Evolutionary conservation across 805 yeast species (phyloP).

Genomic region (Pichia insulana): DNA sequence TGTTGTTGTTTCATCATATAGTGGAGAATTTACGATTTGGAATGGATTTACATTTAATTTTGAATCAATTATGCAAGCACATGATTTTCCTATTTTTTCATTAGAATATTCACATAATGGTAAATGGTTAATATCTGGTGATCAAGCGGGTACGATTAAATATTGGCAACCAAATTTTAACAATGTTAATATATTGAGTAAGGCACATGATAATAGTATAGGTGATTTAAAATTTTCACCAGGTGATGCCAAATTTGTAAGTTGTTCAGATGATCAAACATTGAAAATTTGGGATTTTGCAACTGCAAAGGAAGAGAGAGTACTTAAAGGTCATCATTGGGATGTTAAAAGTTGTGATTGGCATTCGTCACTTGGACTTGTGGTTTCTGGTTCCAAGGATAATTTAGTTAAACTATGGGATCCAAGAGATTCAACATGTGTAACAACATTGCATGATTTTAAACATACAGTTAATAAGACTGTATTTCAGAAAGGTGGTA

Average conservation of each 20-base stretch:
- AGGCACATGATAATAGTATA: constrained; percentile 73
- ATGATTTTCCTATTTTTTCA: constrained; percentile 79
- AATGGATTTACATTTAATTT: constrained; percentile 91
- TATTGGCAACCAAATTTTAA: constrained; percentile 98
- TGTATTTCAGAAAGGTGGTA: constrained; percentile 61
- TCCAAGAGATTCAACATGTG: constrained; percentile 69
- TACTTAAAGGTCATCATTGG: constrained; percentile 93
- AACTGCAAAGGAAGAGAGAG: constrained; percentile 73
- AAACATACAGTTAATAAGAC: constrained; percentile 90
- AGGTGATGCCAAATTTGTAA: constrained; percentile 83
- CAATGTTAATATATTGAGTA: constrained; percentile 71
- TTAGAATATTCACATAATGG: constrained; percentile 80
- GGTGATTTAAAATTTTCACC: constrained; percentile 87
- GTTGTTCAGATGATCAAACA: constrained; percentile 86
- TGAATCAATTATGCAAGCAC: constrained; percentile 98
- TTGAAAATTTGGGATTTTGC: constrained; percentile 93
- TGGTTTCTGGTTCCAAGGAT: constrained; percentile 93
- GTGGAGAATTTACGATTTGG: constrained; percentile 97
- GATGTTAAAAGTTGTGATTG: constrained; percentile 96
- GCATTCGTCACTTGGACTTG: constrained; percentile 83
- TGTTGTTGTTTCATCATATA: constrained; percentile 77
- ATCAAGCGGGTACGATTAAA: constrained; percentile 83
- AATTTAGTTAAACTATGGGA: constrained; percentile 93
- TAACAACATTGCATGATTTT: constrained; percentile 81
- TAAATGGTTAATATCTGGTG: constrained; percentile 92